Percentiles rank a stretch among this genome's conserved stretches.
Conservation (phyloP, 495 filamentous ascomycete genomes). For the Astrocystis sublimbata region DNA sequence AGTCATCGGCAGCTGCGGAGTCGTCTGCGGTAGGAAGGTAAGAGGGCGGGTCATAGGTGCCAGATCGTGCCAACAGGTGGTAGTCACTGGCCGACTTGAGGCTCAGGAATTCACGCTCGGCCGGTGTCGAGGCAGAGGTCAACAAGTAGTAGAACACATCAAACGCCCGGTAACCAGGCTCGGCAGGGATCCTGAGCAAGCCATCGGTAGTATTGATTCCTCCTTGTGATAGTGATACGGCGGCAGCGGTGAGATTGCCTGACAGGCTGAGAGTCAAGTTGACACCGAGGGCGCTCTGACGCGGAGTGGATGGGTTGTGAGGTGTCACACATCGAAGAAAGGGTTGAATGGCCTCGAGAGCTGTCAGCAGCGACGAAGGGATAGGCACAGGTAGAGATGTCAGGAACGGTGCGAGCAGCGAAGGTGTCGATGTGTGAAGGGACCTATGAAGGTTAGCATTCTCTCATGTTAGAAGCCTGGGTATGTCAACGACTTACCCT, state of each 20-base stretch:
- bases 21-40: constrained; percentile 95
- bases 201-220: constrained; percentile 85
- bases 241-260: constrained; percentile 73
- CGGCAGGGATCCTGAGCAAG: constrained; percentile 74
- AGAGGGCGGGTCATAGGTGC: constrained; percentile 81
- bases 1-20: constrained; percentile 89
- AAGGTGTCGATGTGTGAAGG: constrained; percentile 84
- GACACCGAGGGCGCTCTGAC: constrained; percentile 78
- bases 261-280: constrained; percentile 78
- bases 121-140: constrained; percentile 83
- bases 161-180: constrained; percentile 88
- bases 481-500: constrained; percentile 54
- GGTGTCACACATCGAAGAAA: constrained; percentile 88
- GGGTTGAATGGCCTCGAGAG: constrained; percentile 75
- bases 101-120: constrained; percentile 88
- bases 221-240: constrained; percentile 77
- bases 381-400: constrained; percentile 75
- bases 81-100: constrained; percentile 80
- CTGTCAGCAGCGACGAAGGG: constrained; percentile 70
- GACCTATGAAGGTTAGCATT: constrained; percentile 56
- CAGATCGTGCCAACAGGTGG: constrained; percentile 73
- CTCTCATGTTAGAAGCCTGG: constrained; percentile 21
- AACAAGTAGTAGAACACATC: constrained; percentile 98
- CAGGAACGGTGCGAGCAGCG: constrained; percentile 78
- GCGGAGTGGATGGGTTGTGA: constrained; percentile 79